Evolutionary conservation across 257 asterid species (phyloP).

Genomic region (Solanum chiquidenum): DNA sequence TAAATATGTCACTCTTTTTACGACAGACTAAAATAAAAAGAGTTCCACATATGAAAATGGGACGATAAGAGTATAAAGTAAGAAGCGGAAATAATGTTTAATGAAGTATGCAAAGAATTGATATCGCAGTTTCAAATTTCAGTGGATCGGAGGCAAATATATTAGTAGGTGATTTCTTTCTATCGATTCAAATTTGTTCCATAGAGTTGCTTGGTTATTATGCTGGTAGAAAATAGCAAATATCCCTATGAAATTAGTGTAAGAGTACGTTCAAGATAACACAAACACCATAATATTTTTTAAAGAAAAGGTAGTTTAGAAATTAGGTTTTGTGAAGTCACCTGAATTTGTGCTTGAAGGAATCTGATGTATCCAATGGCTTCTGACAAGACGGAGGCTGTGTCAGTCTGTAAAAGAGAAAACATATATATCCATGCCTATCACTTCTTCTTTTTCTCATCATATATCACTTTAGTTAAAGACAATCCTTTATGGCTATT

Average conservation of each 20-base stretch:
- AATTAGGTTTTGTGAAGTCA: not conserved
- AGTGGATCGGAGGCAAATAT: not conserved
- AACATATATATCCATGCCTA: constrained; percentile 10
- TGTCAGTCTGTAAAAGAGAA: constrained; percentile 93
- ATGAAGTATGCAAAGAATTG: not conserved
- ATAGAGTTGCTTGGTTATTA: not conserved
- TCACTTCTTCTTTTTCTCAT: constrained; percentile 16
- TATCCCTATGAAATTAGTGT: not conserved
- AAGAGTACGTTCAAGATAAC: not conserved
- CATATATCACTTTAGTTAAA: constrained; percentile 11
- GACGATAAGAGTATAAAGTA: not conserved
- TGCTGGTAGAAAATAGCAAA: not conserved
- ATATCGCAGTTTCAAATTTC: not conserved
- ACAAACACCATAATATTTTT: not conserved
- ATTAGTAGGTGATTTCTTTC: not conserved
- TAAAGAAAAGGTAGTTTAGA: not conserved
- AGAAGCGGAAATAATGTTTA: not conserved
- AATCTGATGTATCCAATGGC: constrained; percentile 86
- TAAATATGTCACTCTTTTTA: too few relatives aligned
- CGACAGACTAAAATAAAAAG: not conserved
- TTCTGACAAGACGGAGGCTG: constrained; percentile 96
- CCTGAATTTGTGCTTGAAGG: constrained; percentile 89
- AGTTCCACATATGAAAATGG: not conserved
- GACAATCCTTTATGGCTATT: constrained; percentile 10
- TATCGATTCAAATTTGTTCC: not conserved